phyloP scores from a whole-genome alignment of 495 filamentous ascomycete genomes.

The Trichoderma orchidacearum region DNA sequence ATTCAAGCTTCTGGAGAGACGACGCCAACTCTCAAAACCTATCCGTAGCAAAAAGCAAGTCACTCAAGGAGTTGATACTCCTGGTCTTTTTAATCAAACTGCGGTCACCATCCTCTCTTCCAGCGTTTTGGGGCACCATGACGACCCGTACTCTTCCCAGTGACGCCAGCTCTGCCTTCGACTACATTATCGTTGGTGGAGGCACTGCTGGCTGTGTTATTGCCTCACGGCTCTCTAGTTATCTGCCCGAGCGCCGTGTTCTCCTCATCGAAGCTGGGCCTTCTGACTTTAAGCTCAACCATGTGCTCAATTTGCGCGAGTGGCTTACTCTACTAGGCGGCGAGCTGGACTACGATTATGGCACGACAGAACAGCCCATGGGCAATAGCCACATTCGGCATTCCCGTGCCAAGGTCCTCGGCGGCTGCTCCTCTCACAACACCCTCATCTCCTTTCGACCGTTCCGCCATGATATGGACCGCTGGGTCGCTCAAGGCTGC shows the following conservation, averaged over 20 bases:
- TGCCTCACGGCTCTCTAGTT: conserved; percentile 43
- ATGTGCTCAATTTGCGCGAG: conserved; percentile 57
- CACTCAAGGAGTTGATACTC: too few species aligned
- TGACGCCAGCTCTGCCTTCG: conserved; percentile 17
- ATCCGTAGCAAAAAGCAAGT: too few species aligned
- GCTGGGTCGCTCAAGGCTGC: conserved; percentile 56
- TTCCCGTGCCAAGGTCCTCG: conserved; percentile 72
- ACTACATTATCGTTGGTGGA: conserved; percentile 75
- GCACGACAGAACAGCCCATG: conserved; percentile 71
- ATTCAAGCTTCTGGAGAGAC: too few species aligned
- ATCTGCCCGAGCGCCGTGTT: conserved; percentile 50
- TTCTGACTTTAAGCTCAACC: conserved; percentile 29
- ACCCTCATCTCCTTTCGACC: conserved; percentile 76
- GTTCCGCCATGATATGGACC: conserved; percentile 63
- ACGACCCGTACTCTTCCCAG: conserved; percentile 4
- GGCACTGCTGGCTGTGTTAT: conserved; percentile 80
- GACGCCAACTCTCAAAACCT: too few species aligned
- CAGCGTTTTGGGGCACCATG: conserved; percentile 24
- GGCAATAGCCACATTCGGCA: conserved; percentile 61
- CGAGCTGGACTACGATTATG: conserved; percentile 76
- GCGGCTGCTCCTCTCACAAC: conserved; percentile 79
- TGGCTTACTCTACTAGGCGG: conserved; percentile 68
- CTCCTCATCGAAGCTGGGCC: conserved; percentile 52
- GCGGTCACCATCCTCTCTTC: background rate
- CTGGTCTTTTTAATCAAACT: background rate